These are phyloP conservation scores for Arthrocladium fulminans DNA, from an alignment of 2,329 filamentous ascomycete species.

Conservation along the genomic window DNA sequence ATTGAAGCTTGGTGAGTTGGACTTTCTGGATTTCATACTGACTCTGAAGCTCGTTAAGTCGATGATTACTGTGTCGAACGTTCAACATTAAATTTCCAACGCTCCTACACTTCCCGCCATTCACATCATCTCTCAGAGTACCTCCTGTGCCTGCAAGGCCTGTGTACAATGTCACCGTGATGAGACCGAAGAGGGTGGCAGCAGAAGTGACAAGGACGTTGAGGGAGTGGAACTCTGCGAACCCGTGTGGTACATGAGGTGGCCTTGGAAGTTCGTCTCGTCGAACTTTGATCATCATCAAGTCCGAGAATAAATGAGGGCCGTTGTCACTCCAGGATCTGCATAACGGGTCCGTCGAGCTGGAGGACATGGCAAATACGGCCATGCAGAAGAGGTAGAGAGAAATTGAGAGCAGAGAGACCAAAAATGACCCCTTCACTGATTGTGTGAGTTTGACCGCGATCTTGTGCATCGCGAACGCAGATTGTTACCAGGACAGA, in stretches of 20 bases:
- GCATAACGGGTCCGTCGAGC: not conserved
- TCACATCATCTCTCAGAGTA: too few relatives aligned
- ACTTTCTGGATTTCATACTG: not conserved
- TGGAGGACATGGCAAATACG: too few relatives aligned
- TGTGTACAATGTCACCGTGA: not conserved
- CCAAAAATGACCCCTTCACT: not conserved
- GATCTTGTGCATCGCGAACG: not conserved
- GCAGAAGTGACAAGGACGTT: not conserved
- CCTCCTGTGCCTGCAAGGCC: not conserved
- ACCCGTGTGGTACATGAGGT: not conserved
- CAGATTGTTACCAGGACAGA: not conserved
- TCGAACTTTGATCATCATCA: not conserved
- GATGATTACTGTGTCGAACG: not conserved
- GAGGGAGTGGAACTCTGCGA: not conserved
- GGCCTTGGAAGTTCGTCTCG: not conserved
- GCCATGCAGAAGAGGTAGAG: not conserved
- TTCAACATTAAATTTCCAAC: not conserved
- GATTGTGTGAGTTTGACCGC: not conserved
- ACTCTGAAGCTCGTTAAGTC: not conserved
- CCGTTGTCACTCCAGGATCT: not conserved
- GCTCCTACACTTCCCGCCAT: too few relatives aligned
- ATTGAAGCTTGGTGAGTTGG: not conserved
- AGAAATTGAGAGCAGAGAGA: not conserved
- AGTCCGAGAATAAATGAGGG: not conserved
- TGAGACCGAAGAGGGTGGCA: not conserved